Evolutionary conservation across 78 protist genomes (phyloP).

Genomic region (Tieghemostelium lacteum): DNA sequence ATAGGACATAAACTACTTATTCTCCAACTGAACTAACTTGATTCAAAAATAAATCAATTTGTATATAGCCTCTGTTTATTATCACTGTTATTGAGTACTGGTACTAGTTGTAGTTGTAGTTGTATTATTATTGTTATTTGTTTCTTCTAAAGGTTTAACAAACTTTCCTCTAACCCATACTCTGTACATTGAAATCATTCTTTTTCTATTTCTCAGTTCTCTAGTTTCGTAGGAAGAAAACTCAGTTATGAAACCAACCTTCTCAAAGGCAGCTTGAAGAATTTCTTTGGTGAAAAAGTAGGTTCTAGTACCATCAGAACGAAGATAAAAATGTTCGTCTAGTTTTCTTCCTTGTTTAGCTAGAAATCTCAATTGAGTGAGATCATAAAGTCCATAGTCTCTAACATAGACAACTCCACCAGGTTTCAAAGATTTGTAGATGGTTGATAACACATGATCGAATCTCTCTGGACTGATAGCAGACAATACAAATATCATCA

Average conservation of each 20-base stretch:
- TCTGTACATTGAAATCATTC: conserved; percentile 83
- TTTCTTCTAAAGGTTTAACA: conserved; percentile 54
- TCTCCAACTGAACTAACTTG: neutral
- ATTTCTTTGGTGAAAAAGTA: conserved; percentile 67
- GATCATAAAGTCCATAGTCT: conserved; percentile 86
- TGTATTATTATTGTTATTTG: neutral
- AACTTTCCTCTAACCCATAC: conserved; percentile 87
- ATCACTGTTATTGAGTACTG: neutral
- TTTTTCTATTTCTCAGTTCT: conserved; percentile 81
- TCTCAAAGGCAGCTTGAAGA: conserved; percentile 8
- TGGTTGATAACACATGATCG: conserved; percentile 20
- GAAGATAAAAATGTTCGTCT: conserved; percentile 78
- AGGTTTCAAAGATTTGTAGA: conserved; percentile 76
- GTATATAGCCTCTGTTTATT: neutral
- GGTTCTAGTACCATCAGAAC: conserved; percentile 85
- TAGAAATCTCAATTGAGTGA: conserved; percentile 82
- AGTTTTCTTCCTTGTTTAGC: conserved; percentile 70
- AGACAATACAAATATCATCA: conserved; percentile 82
- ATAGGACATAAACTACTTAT: neutral
- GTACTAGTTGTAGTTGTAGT: neutral
- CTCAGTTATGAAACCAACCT: conserved; percentile 60
- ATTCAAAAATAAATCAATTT: too few relatives aligned
- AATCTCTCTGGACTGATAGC: conserved; percentile 70
- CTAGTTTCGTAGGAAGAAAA: conserved; percentile 68
- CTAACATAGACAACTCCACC: conserved; percentile 83